phyloP scores from a whole-genome alignment of 495 filamentous ascomycete species.

The Pyrenula aspistea region DNA sequence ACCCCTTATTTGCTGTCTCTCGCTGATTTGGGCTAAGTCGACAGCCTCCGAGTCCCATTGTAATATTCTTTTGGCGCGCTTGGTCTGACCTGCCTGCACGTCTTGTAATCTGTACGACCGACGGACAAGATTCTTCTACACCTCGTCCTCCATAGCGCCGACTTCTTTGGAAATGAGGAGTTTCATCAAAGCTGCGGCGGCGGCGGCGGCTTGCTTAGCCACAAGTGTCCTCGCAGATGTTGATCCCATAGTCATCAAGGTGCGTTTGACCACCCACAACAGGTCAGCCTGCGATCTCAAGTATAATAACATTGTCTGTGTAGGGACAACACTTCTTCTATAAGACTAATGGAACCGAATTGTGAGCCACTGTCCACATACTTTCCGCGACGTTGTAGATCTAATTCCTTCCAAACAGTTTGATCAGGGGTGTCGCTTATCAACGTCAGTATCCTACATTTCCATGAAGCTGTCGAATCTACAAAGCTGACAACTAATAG shows the following conservation, averaged over 20 bases:
- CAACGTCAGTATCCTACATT: slow-evolving; percentile 40
- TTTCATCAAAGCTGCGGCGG: slow-evolving; percentile 10
- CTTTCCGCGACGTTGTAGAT: no score
- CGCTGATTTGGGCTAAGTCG: background rate
- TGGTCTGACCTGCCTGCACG: background rate
- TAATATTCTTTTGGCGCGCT: background rate
- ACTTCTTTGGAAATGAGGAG: background rate
- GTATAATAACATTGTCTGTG: slow-evolving; percentile 1
- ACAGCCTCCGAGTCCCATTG: background rate
- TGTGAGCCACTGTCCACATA: slow-evolving; percentile 33
- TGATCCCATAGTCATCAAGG: slow-evolving; percentile 63
- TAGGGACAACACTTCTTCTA: slow-evolving; percentile 75
- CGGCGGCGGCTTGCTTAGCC: slow-evolving; percentile 31
- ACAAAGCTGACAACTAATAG: slow-evolving; percentile 28
- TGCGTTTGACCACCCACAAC: slow-evolving; percentile 12
- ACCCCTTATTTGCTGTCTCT: background rate
- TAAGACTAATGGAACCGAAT: slow-evolving; percentile 63
- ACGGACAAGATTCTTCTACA: background rate
- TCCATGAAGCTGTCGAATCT: slow-evolving; percentile 9
- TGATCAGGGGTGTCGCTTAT: slow-evolving; percentile 83
- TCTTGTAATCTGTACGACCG: background rate
- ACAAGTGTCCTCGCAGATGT: slow-evolving; percentile 42
- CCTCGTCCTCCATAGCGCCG: background rate
- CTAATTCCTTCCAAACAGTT: slow-evolving; percentile 27
- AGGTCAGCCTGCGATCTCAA: slow-evolving; percentile 7